Evolutionary conservation across 176 grass and related monocot genomes (phyloP).

Genomic region (Eleusine coracana): DNA sequence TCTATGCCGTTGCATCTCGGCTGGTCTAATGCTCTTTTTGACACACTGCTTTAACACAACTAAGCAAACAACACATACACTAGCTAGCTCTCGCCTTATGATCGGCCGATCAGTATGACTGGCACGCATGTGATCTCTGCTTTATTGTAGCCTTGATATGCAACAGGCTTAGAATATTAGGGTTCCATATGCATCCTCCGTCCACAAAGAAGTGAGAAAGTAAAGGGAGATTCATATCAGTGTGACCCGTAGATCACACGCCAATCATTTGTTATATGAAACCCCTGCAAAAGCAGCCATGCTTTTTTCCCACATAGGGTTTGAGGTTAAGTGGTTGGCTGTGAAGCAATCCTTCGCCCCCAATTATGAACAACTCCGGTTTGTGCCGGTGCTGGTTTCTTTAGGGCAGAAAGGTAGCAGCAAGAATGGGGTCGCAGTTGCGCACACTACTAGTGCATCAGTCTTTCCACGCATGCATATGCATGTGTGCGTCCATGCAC

Average conservation of each 20-base stretch:
- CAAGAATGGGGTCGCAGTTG: neutral
- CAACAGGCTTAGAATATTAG: conserved; percentile 25
- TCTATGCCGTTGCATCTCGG: neutral
- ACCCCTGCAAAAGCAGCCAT: conserved; percentile 15
- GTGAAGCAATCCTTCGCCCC: conserved; percentile 4
- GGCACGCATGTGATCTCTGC: conserved; percentile 35
- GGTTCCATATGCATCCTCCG: neutral
- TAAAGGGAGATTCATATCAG: neutral
- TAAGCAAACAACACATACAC: neutral
- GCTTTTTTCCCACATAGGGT: neutral
- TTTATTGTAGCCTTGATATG: conserved; percentile 38
- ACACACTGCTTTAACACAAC: neutral
- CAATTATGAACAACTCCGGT: conserved; percentile 19
- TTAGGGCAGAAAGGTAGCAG: conserved; percentile 11
- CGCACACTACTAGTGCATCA: neutral
- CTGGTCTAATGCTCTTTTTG: conserved; percentile 6
- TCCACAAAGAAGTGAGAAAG: neutral
- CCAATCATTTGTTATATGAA: conserved; percentile 16
- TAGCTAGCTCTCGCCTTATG: too few species aligned
- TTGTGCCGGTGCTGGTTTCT: conserved; percentile 20
- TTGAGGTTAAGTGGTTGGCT: conserved; percentile 34
- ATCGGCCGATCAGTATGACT: neutral
- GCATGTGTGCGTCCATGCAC: neutral
- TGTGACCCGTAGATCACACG: neutral
- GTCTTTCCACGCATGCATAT: conserved; percentile 30